Percentiles rank a stretch among this genome's conserved stretches.
phyloP scores from a whole-genome alignment of 2,329 filamentous ascomycete genomes.

The Cladosporium sp. region DNA sequence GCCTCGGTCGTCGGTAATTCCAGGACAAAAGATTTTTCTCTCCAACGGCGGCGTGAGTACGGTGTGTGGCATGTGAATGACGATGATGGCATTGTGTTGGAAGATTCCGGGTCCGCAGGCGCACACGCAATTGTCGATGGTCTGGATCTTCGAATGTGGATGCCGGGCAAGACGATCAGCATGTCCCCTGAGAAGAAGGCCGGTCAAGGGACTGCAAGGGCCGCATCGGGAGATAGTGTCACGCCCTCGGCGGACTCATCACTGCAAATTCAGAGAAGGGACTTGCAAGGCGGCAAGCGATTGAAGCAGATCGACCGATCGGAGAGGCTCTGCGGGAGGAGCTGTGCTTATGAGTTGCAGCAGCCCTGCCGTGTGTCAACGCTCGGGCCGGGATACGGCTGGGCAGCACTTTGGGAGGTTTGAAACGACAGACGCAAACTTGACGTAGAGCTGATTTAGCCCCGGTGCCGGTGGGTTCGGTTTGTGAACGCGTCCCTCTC shows the following conservation, averaged over 20 bases:
- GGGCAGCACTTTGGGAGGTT: not conserved
- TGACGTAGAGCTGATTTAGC: not conserved
- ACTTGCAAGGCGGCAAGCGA: not conserved
- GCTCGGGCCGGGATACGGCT: not conserved
- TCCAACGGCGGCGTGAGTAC: not conserved
- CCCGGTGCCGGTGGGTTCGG: not conserved
- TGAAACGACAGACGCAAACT: not conserved
- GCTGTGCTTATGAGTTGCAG: not conserved
- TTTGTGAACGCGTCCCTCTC: not conserved
- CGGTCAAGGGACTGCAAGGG: not conserved
- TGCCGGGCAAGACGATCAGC: not conserved
- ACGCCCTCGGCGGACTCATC: not conserved
- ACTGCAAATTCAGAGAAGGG: not conserved
- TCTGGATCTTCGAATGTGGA: not conserved
- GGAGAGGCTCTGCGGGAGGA: constrained; percentile 1
- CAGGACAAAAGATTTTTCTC: not conserved
- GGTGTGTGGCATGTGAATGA: not conserved
- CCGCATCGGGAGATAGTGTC: not conserved
- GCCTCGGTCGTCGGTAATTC: not conserved
- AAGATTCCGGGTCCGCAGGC: not conserved
- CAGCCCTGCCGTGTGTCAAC: constrained; percentile 4
- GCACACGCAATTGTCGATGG: constrained; percentile 1
- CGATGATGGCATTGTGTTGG: constrained; percentile 1
- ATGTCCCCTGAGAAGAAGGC: not conserved
- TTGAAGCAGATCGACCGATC: constrained; percentile 14